These are phyloP conservation scores for Tardiomyces depauwii DNA, from an alignment of 1,139 yeast species.

Conservation along the genomic window DNA sequence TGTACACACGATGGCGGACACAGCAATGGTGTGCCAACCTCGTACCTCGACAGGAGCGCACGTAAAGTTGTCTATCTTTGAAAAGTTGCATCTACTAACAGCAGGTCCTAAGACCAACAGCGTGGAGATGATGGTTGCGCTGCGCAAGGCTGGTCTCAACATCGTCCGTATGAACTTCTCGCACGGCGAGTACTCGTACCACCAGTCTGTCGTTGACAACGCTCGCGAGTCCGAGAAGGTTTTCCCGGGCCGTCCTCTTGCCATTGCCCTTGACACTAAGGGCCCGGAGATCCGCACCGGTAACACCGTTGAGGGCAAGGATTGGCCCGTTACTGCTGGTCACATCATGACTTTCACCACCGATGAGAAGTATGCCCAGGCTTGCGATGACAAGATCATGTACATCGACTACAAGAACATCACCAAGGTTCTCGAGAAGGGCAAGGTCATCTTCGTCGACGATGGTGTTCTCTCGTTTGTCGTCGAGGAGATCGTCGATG, in stretches of 20 bases:
- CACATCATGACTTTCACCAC: constrained; percentile 93
- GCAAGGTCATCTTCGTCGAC: constrained; percentile 86
- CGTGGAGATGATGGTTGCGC: constrained; percentile 71
- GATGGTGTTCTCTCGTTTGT: constrained; percentile 97
- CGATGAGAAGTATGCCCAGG: constrained; percentile 62
- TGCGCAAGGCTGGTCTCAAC: constrained; percentile 88
- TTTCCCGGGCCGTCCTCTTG: constrained; percentile 92
- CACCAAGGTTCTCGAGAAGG: constrained; percentile 80
- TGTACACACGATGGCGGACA: no score
- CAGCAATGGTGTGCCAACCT: no score
- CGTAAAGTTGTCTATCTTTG: no score
- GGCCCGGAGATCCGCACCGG: constrained; percentile 99
- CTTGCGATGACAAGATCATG: constrained; percentile 72
- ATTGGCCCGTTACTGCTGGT: constrained; percentile 71
- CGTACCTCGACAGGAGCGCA: no score
- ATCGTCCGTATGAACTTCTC: constrained; percentile 98
- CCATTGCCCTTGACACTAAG: constrained; percentile 97
- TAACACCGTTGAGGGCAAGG: constrained; percentile 67
- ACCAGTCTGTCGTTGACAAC: constrained; percentile 91
- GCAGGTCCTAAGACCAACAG: constrained; percentile 81
- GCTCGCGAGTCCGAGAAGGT: constrained; percentile 87
- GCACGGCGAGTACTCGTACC: constrained; percentile 96
- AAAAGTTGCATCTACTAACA: constrained; percentile 1
- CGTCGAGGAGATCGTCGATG: constrained; percentile 75
- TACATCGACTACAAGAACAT: constrained; percentile 91